Conservation (phyloP, 164 flowering plant species). For the Hamamelis virginiana region DNA sequence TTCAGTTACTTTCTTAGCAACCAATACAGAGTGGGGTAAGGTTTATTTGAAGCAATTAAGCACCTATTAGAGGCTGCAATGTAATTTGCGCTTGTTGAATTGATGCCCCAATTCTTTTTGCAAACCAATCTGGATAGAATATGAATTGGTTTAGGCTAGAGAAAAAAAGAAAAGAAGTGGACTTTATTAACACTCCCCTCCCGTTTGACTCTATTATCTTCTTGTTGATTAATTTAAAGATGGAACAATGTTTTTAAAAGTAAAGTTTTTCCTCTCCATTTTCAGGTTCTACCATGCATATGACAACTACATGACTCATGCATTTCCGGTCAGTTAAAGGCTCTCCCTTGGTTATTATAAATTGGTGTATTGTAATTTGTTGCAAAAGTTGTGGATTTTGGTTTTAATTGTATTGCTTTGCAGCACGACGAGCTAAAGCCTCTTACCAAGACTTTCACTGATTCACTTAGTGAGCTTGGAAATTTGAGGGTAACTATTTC, state of each 20-base stretch:
- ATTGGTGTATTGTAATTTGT: neutral
- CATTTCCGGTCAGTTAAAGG: slow-evolving; percentile 82
- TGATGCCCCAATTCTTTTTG: no score
- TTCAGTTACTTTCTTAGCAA: no score
- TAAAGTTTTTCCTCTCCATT: slow-evolving; percentile 16
- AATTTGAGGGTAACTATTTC: slow-evolving; percentile 65
- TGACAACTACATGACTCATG: slow-evolving; percentile 85
- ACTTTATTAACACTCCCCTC: no score
- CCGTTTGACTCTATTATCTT: no score
- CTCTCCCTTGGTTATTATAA: neutral
- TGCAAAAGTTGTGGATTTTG: neutral
- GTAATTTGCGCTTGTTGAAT: no score
- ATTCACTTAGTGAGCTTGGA: slow-evolving; percentile 97
- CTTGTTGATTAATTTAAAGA: neutral
- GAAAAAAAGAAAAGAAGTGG: no score
- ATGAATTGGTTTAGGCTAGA: no score
- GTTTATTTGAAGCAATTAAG: no score
- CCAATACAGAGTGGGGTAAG: no score
- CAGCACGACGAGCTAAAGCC: slow-evolving; percentile 99
- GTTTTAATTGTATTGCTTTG: slow-evolving; percentile 12
- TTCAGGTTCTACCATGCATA: slow-evolving; percentile 99
- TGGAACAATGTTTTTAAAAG: neutral
- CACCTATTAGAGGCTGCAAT: no score
- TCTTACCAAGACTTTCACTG: slow-evolving; percentile 72
- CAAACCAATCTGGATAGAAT: no score